Conservation (phyloP, 805 yeast genomes). For the Pichia scutulata region DNA sequence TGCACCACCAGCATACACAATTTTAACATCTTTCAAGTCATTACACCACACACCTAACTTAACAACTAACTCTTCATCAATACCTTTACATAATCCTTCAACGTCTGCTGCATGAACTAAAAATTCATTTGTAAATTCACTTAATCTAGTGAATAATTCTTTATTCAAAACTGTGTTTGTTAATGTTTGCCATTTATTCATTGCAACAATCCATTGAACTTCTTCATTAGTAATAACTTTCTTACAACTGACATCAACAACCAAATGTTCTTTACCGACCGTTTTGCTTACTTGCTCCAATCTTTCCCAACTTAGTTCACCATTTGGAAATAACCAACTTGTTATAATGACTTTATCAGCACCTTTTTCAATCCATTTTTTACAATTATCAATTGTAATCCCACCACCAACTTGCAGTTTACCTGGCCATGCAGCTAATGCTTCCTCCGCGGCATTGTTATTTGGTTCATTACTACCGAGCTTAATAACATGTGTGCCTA, state of each 20-base stretch:
- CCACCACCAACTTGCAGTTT: slow-evolving; percentile 91
- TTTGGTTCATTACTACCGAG: slow-evolving; percentile 71
- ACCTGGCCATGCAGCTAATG: slow-evolving; percentile 66
- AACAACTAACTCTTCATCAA: slow-evolving; percentile 70
- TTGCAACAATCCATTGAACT: slow-evolving; percentile 83
- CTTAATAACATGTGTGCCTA: slow-evolving; percentile 89
- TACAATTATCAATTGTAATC: slow-evolving; percentile 65
- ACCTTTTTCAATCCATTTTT: slow-evolving; percentile 64
- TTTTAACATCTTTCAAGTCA: slow-evolving; percentile 45
- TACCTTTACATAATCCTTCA: slow-evolving; percentile 92
- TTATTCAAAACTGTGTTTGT: slow-evolving; percentile 54
- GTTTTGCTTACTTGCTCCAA: slow-evolving; percentile 39
- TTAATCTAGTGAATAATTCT: slow-evolving; percentile 46
- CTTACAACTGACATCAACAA: slow-evolving; percentile 87
- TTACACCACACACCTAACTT: slow-evolving; percentile 68
- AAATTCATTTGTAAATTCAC: slow-evolving; percentile 74
- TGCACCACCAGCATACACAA: slow-evolving; percentile 98
- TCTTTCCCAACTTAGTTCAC: slow-evolving; percentile 43
- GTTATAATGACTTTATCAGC: slow-evolving; percentile 91
- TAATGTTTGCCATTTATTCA: slow-evolving; percentile 93
- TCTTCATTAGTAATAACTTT: slow-evolving; percentile 22
- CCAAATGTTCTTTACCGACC: slow-evolving; percentile 64
- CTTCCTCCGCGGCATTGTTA: slow-evolving; percentile 74
- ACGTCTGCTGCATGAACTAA: slow-evolving; percentile 97
- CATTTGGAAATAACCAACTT: slow-evolving; percentile 78